Percentiles rank a stretch among this genome's conserved stretches.
Evolutionary conservation across 768 basidiomycete species (phyloP).

Genomic region (Lentinus tigrinus): DNA sequence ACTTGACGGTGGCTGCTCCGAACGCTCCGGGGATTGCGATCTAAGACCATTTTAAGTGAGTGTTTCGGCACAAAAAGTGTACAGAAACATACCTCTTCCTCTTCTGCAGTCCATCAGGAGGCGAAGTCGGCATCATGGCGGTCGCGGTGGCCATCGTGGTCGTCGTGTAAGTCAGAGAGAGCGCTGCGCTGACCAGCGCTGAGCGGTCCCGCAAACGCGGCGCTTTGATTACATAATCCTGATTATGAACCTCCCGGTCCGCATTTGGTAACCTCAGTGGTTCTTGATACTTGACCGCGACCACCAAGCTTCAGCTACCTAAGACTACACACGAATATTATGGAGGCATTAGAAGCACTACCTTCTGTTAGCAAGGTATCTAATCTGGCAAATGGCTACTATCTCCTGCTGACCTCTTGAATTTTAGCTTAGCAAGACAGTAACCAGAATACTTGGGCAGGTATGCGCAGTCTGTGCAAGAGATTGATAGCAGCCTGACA

Average conservation of each 20-base stretch:
- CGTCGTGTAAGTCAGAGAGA: conserved; percentile 18
- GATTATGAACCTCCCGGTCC: not conserved
- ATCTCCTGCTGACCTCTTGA: not conserved
- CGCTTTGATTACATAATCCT: conserved; percentile 7
- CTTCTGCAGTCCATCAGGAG: conserved; percentile 38
- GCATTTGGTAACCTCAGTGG: not conserved
- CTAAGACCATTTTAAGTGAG: conserved; percentile 16
- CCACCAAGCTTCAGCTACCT: not conserved
- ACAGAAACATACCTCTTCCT: conserved; percentile 39
- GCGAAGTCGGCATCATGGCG: conserved; percentile 28
- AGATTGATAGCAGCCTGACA: not conserved
- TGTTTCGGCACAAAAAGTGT: not conserved
- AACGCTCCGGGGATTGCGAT: conserved; percentile 33
- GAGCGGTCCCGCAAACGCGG: conserved; percentile 8
- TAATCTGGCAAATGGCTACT: not conserved
- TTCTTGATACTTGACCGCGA: too few relatives aligned
- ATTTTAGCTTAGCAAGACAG: conserved; percentile 61
- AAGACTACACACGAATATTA: conserved; percentile 15
- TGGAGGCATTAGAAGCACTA: conserved; percentile 54
- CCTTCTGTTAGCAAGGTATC: conserved; percentile 55
- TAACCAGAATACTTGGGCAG: conserved; percentile 75
- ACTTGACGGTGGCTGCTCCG: conserved; percentile 39
- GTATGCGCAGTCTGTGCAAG: conserved; percentile 36
- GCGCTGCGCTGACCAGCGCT: conserved; percentile 3
- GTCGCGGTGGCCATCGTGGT: conserved; percentile 44